These are phyloP conservation scores for Herpetomonas samuelpessoai DNA, from an alignment of 208 protist species.

Conservation along the genomic window DNA sequence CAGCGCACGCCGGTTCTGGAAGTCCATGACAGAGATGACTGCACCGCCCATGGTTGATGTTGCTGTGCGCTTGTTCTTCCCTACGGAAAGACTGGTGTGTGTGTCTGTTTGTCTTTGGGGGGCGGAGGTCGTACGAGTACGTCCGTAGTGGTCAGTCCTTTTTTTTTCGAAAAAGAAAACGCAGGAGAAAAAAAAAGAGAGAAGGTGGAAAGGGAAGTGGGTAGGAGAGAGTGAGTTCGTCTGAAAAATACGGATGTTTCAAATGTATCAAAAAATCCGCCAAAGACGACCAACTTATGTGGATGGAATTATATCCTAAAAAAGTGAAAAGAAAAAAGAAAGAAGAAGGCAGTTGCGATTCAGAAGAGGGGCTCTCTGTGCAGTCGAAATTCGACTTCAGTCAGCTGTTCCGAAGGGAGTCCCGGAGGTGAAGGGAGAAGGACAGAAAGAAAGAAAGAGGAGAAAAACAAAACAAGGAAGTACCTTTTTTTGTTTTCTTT, in stretches of 20 bases:
- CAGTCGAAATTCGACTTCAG: background rate
- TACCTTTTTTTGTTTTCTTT: background rate
- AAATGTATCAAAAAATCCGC: slow-evolving; percentile 3
- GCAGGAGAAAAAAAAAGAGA: no score
- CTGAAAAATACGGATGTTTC: slow-evolving; percentile 1
- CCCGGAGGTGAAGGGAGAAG: slow-evolving; percentile 1
- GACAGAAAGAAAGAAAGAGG: slow-evolving; percentile 6
- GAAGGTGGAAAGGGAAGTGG: no score
- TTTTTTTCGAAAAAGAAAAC: no score
- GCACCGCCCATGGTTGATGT: slow-evolving; percentile 2
- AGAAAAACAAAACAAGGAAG: background rate
- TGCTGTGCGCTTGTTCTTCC: background rate
- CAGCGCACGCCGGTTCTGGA: slow-evolving; percentile 13
- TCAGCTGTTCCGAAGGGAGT: no score
- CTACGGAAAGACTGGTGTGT: background rate
- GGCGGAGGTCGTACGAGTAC: no score
- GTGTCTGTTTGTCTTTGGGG: slow-evolving; percentile 10
- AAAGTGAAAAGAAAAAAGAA: slow-evolving; percentile 16
- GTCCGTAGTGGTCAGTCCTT: no score
- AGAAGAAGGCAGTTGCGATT: slow-evolving; percentile 1
- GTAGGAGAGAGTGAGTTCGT: no score
- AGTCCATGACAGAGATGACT: slow-evolving; percentile 17
- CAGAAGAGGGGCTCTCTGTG: background rate
- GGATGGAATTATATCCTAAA: background rate
- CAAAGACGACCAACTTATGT: slow-evolving; percentile 1